Base-by-base conservation (phyloP, 768 basidiomycete genomes). In the Leucocoprinus birnbaumii region DNA sequence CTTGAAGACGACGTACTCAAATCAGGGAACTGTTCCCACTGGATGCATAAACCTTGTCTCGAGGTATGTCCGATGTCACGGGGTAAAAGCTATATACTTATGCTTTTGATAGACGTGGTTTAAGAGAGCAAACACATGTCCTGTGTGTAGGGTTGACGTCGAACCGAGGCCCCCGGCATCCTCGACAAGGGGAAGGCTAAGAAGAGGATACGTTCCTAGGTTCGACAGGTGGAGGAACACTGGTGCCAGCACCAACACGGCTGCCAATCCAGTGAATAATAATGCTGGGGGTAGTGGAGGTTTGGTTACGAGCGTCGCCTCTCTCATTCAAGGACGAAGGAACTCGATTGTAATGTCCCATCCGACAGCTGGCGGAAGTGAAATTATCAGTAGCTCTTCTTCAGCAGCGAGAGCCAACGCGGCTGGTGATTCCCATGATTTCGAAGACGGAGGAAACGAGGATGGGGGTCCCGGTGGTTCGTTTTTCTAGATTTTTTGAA, bases 41-140 rank as follows among this genome's bases (percentile, higher is more conserved):
- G 89, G 89, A 68, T 91, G 59, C 91, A 93, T 66, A 82, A 84
- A 63, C 77, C 74, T 18, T 93, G 91, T 71, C 67, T 93, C 24
- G 76, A 86, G 74, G 89, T 89, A 50, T n/a, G 80, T 67, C 25
- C 8, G 38, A 46, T 3, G 22, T 27, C 27, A 8, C 25, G 50
- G 56, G 38, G 18, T 31, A 19, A 21, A 14, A 13, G 38, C 4
- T 16, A 13, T 16, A 38, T 14, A 34, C 13, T 44, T 19, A 31
- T 24, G 26, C 8, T 49, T 56, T 35, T 44, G 53, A 22, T 56
- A 91, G 86, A 85, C 90, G 87, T 93, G 91, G 91, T 77, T 93
- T 21, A 80, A 80, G 59, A 77, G 80, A 3, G 88, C 89, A 3
- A 83, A 75, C 48, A 91, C 89, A 0, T 93, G 91, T 59, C 91